Conservation (phyloP, 176 grass and related monocot genomes). For the Panicum miliaceum region DNA sequence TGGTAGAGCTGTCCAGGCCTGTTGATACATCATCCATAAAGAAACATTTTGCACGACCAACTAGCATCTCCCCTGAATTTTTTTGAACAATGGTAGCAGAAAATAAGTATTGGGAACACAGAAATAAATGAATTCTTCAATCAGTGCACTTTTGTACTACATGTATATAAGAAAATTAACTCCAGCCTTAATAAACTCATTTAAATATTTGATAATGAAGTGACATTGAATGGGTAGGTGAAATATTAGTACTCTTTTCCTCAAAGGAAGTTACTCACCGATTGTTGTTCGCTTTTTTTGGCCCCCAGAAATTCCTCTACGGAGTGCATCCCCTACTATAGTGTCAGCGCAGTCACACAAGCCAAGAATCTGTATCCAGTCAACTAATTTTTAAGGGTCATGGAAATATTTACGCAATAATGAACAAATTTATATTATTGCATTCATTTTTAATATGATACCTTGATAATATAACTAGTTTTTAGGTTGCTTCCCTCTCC, state of each 20-base stretch:
- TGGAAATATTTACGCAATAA: too few species aligned
- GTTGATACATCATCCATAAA: conserved; percentile 97
- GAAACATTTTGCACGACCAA: conserved; percentile 76
- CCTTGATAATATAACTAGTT: conserved; percentile 64
- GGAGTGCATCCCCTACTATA: conserved; percentile 58
- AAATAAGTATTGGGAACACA: too few species aligned
- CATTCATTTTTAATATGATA: not conserved
- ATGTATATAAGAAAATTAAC: too few species aligned
- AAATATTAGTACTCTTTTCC: not conserved
- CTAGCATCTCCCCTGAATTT: conserved; percentile 84
- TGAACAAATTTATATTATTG: too few species aligned
- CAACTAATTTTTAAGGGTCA: not conserved
- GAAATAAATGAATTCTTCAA: too few species aligned
- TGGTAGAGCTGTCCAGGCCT: conserved; percentile 88
- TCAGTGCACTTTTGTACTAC: too few species aligned
- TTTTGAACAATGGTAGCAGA: too few species aligned
- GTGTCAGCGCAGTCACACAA: conserved; percentile 59
- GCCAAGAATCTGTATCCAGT: conserved; percentile 53
- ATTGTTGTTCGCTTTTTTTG: conserved; percentile 67
- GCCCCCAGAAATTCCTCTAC: conserved; percentile 66
- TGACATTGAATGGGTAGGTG: not conserved
- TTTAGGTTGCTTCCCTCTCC: conserved; percentile 58
- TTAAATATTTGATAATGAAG: too few species aligned
- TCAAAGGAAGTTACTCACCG: conserved; percentile 26
- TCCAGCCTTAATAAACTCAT: too few species aligned